Percentiles rank a stretch among this genome's conserved stretches.
phyloP scores from a whole-genome alignment of 345 rosid genomes.

The Kernera saxatilis region DNA sequence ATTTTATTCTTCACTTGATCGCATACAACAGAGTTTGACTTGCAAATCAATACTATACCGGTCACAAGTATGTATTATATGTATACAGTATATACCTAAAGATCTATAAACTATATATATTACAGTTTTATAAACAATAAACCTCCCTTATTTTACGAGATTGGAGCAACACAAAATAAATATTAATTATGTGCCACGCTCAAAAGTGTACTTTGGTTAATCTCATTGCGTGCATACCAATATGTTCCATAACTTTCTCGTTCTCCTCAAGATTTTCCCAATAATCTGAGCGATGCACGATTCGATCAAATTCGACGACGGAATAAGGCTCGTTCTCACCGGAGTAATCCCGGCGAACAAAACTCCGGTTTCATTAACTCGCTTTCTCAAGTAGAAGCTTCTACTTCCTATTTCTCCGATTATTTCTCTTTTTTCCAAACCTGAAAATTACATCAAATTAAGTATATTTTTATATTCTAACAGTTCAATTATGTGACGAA shows the following conservation, averaged over 20 bases:
- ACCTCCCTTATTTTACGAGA: not conserved
- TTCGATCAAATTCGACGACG: constrained; percentile 31
- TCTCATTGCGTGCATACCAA: constrained; percentile 49
- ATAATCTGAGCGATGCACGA: constrained; percentile 44
- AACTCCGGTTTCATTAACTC: constrained; percentile 22
- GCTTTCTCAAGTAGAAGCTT: constrained; percentile 66
- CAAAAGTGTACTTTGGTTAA: not conserved
- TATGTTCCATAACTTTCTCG: constrained; percentile 51
- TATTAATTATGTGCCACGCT: constrained; percentile 10
- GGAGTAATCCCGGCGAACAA: constrained; percentile 6
- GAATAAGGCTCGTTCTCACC: constrained; percentile 11
- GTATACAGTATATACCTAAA: not conserved
- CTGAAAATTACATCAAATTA: constrained; percentile 28
- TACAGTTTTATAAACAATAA: not conserved
- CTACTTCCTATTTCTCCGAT: constrained; percentile 69
- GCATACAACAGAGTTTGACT: not conserved
- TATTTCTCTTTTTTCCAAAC: constrained; percentile 52
- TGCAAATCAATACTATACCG: constrained; percentile 1
- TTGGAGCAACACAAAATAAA: constrained; percentile 9
- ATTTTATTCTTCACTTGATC: not conserved
- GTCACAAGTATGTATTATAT: not conserved
- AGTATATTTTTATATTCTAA: not conserved
- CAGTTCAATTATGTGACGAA: not conserved
- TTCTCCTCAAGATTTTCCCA: constrained; percentile 50
- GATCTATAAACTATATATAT: not conserved